phyloP scores from a whole-genome alignment of 2,329 filamentous ascomycete genomes.

The Thielaviopsis punctulata region DNA sequence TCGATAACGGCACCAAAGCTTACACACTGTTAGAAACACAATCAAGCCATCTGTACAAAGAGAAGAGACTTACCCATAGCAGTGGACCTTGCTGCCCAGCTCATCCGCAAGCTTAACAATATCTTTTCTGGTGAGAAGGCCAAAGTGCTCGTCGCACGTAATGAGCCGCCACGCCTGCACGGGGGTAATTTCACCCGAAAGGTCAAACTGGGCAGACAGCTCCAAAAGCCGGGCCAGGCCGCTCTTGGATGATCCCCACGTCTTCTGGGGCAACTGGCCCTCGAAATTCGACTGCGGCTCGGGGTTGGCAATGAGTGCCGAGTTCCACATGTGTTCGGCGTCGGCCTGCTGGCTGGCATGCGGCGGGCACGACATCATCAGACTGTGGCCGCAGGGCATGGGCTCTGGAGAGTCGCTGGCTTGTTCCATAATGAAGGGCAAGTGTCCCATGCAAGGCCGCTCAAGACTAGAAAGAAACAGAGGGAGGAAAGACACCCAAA shows the following conservation, averaged over 20 bases:
- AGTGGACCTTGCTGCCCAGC: slow-evolving; percentile 64
- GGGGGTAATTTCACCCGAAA: slow-evolving; percentile 82
- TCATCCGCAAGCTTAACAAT: slow-evolving; percentile 56
- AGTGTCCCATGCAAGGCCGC: slow-evolving; percentile 81
- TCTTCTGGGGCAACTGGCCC: slow-evolving; percentile 42
- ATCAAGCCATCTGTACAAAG: background rate
- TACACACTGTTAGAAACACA: slow-evolving; percentile 5
- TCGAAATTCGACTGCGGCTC: slow-evolving; percentile 11
- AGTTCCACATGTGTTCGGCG: slow-evolving; percentile 35
- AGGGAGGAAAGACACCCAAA: slow-evolving; percentile 13
- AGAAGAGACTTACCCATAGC: slow-evolving; percentile 63
- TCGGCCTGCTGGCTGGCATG: slow-evolving; percentile 36
- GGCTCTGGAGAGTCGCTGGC: slow-evolving; percentile 7
- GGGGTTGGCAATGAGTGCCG: slow-evolving; percentile 22
- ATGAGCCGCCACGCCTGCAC: slow-evolving; percentile 89
- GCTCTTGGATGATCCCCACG: slow-evolving; percentile 60
- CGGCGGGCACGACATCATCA: slow-evolving; percentile 86
- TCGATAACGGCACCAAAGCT: slow-evolving; percentile 49
- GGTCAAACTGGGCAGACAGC: slow-evolving; percentile 63
- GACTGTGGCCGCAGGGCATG: slow-evolving; percentile 67
- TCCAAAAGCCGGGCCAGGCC: slow-evolving; percentile 71
- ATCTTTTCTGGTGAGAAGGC: slow-evolving; percentile 48
- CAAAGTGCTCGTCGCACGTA: slow-evolving; percentile 50
- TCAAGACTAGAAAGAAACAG: slow-evolving; percentile 51
- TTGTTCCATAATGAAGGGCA: slow-evolving; percentile 56